These are phyloP conservation scores for Skeletonema menzelii DNA, from an alignment of 108 stramenopile genomes.

Conservation along the genomic window DNA sequence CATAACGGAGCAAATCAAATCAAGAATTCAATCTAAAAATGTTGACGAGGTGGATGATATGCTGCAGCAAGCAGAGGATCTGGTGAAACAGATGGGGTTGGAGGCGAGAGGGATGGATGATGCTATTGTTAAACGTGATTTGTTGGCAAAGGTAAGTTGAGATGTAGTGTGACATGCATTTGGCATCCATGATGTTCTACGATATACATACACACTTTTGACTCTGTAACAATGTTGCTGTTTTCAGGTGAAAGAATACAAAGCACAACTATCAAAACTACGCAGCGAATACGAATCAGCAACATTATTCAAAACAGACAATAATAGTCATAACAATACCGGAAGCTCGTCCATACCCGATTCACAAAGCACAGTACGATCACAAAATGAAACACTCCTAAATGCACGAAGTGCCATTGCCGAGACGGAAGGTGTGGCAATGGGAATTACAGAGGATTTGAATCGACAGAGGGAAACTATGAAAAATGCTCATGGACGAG, in stretches of 20 bases:
- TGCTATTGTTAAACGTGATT: not conserved
- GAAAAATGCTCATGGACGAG: constrained; percentile 1
- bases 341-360: not conserved
- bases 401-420: not conserved
- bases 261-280: constrained; percentile 1
- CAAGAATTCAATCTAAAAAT: not conserved
- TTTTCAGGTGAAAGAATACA: not conserved
- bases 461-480: not conserved
- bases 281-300: not conserved
- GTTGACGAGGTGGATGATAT: not conserved
- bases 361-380: not conserved
- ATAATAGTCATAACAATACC: not conserved
- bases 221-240: not conserved
- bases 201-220: not conserved
- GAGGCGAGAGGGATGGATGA: constrained; percentile 4
- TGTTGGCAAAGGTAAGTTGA: not conserved
- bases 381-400: not conserved
- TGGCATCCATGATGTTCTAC: too few relatives aligned
- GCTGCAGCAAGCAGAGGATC: constrained; percentile 20
- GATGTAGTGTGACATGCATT: too few relatives aligned
- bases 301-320: not conserved
- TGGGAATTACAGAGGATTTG: not conserved
- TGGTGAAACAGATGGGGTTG: constrained; percentile 39
- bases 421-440: not conserved
- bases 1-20: not conserved